phyloP scores from a whole-genome alignment of 108 stramenopile genomes.

The Nannochloropsis salina region DNA sequence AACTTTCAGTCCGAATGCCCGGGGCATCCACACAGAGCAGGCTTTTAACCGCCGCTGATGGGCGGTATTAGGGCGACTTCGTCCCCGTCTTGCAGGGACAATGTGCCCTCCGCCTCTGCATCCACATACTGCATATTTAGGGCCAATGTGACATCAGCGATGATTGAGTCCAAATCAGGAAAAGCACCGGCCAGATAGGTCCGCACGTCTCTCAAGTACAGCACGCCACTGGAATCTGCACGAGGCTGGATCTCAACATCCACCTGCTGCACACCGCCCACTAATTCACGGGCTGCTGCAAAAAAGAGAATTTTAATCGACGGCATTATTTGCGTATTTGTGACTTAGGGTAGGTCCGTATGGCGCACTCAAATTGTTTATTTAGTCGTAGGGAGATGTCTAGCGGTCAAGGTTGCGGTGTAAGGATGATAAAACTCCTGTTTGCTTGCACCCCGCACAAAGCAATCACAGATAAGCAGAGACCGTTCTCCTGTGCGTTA shows the following conservation, averaged over 20 bases:
- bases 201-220: slow-evolving; percentile 1
- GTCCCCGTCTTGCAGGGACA: not conserved
- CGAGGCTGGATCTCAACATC: not conserved
- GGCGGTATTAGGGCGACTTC: not conserved
- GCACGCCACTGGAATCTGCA: not conserved
- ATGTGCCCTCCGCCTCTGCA: not conserved
- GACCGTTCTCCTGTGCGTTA: too few species aligned
- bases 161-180: not conserved
- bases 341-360: too few species aligned
- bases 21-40: too few species aligned
- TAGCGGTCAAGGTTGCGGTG: too few species aligned
- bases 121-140: not conserved
- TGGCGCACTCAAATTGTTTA: too few species aligned
- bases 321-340: not conserved
- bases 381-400: too few species aligned
- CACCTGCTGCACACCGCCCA: slow-evolving; percentile 15
- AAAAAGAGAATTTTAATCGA: not conserved
- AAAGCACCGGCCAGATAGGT: not conserved
- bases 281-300: not conserved
- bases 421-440: too few species aligned
- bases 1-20: too few species aligned
- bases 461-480: too few species aligned
- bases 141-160: slow-evolving; percentile 4
- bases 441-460: too few species aligned
- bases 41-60: not conserved